phyloP scores from a whole-genome alignment of 768 basidiomycete species.

The Mycena belliarum region DNA sequence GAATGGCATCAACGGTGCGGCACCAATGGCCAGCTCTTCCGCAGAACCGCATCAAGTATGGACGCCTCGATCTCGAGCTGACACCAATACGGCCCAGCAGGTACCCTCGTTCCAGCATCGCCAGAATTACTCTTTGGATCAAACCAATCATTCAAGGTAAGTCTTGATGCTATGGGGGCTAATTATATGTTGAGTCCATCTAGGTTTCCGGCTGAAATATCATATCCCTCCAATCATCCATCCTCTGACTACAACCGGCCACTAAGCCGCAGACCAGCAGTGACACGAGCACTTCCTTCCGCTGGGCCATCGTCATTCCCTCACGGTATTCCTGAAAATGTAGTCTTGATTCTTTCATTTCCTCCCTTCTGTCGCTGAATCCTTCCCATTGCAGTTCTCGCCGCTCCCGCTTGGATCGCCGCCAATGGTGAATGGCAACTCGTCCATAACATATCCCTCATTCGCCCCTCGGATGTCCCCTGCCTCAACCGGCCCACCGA shows the following conservation, averaged over 20 bases:
- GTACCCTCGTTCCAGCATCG: slow-evolving; percentile 27
- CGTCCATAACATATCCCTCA: slow-evolving; percentile 58
- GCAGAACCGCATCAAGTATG: slow-evolving; percentile 31
- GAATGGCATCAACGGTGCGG: slow-evolving; percentile 8
- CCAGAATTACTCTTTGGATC: slow-evolving; percentile 42
- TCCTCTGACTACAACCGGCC: slow-evolving; percentile 6
- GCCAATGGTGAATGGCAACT: slow-evolving; percentile 39
- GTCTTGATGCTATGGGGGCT: neutral
- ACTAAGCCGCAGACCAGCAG: slow-evolving; percentile 18
- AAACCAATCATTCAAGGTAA: slow-evolving; percentile 44
- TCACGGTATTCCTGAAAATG: slow-evolving; percentile 52
- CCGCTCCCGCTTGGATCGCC: slow-evolving; percentile 34
- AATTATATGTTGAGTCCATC: neutral
- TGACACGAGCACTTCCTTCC: slow-evolving; percentile 14
- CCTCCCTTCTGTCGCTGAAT: slow-evolving; percentile 12
- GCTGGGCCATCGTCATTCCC: slow-evolving; percentile 35
- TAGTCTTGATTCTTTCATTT: slow-evolving; percentile 30
- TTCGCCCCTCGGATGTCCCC: slow-evolving; percentile 42
- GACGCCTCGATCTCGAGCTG: slow-evolving; percentile 30
- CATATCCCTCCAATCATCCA: slow-evolving; percentile 17
- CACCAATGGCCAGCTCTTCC: slow-evolving; percentile 7
- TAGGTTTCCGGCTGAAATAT: slow-evolving; percentile 45
- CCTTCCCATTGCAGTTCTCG: slow-evolving; percentile 37
- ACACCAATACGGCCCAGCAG: slow-evolving; percentile 23
- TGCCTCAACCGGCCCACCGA: slow-evolving; percentile 37